A percentile compares a stretch with the other conserved stretches of the same genome.
phyloP scores from a whole-genome alignment of 768 basidiomycete species.

The Mycena polygramma region DNA sequence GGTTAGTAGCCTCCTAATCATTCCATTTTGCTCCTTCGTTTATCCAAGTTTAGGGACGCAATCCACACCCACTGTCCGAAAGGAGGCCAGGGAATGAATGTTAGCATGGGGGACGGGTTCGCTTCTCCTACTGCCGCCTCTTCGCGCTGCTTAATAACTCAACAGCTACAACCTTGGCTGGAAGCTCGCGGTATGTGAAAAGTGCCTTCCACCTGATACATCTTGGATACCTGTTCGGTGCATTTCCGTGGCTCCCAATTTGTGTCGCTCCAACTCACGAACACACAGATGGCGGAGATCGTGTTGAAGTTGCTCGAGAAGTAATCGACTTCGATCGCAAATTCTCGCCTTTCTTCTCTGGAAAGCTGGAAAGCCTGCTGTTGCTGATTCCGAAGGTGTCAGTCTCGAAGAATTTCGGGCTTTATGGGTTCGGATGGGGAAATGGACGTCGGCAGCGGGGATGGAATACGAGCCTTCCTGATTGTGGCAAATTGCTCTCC shows the following conservation, averaged over 20 bases:
- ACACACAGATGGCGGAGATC: slow-evolving; percentile 43
- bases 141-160: background rate
- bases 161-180: slow-evolving; percentile 55
- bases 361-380: slow-evolving; percentile 41
- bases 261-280: background rate
- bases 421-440: slow-evolving; percentile 35
- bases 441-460: slow-evolving; percentile 35
- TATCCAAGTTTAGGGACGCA: slow-evolving; percentile 53
- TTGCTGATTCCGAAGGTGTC: slow-evolving; percentile 33
- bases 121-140: background rate
- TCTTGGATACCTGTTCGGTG: slow-evolving; percentile 35
- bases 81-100: slow-evolving; percentile 64
- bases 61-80: slow-evolving; percentile 59
- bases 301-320: slow-evolving; percentile 52
- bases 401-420: slow-evolving; percentile 36
- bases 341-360: slow-evolving; percentile 53
- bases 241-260: background rate
- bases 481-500: slow-evolving; percentile 20
- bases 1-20: slow-evolving; percentile 9
- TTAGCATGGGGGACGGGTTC: slow-evolving; percentile 63
- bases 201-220: slow-evolving; percentile 16
- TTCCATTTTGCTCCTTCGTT: background rate
- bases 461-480: slow-evolving; percentile 28
- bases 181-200: slow-evolving; percentile 35
- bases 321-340: slow-evolving; percentile 57